These are phyloP conservation scores for Venturiaceae sp. DNA, from an alignment of 2,329 filamentous ascomycete species.

Conservation along the genomic window DNA sequence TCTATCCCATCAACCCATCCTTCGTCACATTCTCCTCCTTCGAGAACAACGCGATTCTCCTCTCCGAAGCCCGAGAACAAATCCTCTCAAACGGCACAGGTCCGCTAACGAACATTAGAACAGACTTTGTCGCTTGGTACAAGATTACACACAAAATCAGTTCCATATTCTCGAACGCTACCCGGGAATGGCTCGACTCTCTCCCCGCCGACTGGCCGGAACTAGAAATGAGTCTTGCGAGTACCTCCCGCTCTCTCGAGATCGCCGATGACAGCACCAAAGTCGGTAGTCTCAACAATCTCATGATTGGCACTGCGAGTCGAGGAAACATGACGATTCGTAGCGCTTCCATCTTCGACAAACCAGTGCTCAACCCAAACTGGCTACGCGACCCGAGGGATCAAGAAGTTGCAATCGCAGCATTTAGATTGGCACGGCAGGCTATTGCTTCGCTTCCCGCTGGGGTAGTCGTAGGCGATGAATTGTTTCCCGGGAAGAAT, in stretches of 20 bases:
- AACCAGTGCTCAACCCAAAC: slow-evolving; percentile 41
- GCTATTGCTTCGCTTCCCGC: background rate
- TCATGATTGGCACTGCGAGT: background rate
- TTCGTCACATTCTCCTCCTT: slow-evolving; percentile 6
- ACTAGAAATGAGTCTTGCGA: background rate
- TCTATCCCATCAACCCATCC: background rate
- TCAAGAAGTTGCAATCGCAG: slow-evolving; percentile 44
- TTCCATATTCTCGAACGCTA: slow-evolving; percentile 48
- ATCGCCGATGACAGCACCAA: background rate
- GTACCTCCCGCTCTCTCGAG: background rate
- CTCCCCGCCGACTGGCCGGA: slow-evolving; percentile 1
- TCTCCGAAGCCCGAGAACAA: slow-evolving; percentile 11
- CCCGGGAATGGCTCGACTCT: background rate
- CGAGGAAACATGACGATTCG: slow-evolving; percentile 50
- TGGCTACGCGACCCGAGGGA: slow-evolving; percentile 37
- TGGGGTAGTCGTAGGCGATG: slow-evolving; percentile 18
- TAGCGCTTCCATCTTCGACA: slow-evolving; percentile 52
- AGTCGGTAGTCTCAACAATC: background rate
- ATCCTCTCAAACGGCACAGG: background rate
- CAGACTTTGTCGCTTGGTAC: slow-evolving; percentile 43
- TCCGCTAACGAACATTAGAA: slow-evolving; percentile 18
- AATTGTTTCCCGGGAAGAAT: slow-evolving; percentile 31
- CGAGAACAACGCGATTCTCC: slow-evolving; percentile 1
- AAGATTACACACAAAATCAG: slow-evolving; percentile 35
- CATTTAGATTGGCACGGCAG: slow-evolving; percentile 39